A percentile compares a stretch with the other conserved stretches of the same genome.
phyloP scores from a whole-genome alignment of 2,329 filamentous ascomycete genomes.

The Aspergillus tamarii region DNA sequence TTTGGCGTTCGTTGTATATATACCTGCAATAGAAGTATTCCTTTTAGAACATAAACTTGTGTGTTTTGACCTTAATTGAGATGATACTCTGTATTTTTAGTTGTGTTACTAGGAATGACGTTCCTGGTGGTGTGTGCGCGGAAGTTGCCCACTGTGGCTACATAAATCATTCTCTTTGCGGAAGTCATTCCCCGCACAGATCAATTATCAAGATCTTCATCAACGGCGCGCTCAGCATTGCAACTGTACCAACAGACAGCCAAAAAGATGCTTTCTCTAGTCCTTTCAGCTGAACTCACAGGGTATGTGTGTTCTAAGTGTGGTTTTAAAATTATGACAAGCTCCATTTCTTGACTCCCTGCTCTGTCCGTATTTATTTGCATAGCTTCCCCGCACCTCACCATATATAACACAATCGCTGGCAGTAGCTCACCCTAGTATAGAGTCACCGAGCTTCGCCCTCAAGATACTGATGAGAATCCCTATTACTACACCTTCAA shows the following conservation, averaged over 20 bases:
- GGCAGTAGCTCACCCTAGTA: not conserved
- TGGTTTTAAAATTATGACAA: not conserved
- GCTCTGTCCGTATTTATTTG: not conserved
- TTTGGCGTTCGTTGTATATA: slow-evolving; percentile 29
- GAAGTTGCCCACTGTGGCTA: not conserved
- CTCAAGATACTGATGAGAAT: slow-evolving; percentile 75
- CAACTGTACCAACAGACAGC: slow-evolving; percentile 1
- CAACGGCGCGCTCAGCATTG: slow-evolving; percentile 1
- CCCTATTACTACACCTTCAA: slow-evolving; percentile 98
- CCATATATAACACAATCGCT: not conserved
- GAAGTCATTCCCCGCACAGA: slow-evolving; percentile 11
- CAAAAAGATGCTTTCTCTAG: slow-evolving; percentile 43
- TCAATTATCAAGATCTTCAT: slow-evolving; percentile 6
- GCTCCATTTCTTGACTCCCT: not conserved
- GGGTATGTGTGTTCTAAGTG: slow-evolving; percentile 31
- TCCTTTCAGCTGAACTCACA: slow-evolving; percentile 41
- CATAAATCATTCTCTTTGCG: not conserved
- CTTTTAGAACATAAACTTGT: not conserved
- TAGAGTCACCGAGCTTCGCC: slow-evolving; percentile 88
- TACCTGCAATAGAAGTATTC: slow-evolving; percentile 20
- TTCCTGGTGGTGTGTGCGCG: not conserved
- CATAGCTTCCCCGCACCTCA: slow-evolving; percentile 21
- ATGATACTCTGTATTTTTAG: not conserved
- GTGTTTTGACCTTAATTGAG: no score
- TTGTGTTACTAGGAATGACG: not conserved